These are phyloP conservation scores for Sinapis alba DNA, from an alignment of 441 rosid species.

Conservation along the genomic window DNA sequence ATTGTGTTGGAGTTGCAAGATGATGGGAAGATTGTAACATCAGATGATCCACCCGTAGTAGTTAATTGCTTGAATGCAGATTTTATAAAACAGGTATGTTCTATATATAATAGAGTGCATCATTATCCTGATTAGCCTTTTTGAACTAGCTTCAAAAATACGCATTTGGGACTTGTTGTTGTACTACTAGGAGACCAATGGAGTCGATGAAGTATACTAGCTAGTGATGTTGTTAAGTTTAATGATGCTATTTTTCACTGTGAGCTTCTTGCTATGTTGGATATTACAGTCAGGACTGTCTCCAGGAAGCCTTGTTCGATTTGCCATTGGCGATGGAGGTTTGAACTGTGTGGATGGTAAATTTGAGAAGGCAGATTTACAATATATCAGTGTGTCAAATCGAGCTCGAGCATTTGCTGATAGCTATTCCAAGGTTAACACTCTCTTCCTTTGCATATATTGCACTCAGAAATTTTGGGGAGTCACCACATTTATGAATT, in stretches of 20 bases:
- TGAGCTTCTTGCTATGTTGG: slow-evolving; percentile 22
- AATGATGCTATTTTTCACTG: slow-evolving; percentile 3
- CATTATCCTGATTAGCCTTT: background rate
- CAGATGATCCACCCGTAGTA: slow-evolving; percentile 82
- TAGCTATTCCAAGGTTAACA: slow-evolving; percentile 87
- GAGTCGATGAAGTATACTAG: background rate
- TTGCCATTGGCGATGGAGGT: slow-evolving; percentile 74
- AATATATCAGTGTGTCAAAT: slow-evolving; percentile 67
- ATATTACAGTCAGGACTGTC: slow-evolving; percentile 61
- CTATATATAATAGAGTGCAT: slow-evolving; percentile 2
- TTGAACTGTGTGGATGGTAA: slow-evolving; percentile 78
- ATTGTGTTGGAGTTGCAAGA: slow-evolving; percentile 88
- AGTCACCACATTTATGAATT: slow-evolving; percentile 5
- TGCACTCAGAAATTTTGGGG: background rate
- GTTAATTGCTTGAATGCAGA: slow-evolving; percentile 71
- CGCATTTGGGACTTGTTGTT: background rate
- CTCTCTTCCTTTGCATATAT: background rate
- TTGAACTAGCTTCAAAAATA: slow-evolving; percentile 1
- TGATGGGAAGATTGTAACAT: slow-evolving; percentile 74
- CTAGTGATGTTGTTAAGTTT: background rate
- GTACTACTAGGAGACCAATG: background rate
- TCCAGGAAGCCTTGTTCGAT: slow-evolving; percentile 69
- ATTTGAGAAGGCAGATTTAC: slow-evolving; percentile 79
- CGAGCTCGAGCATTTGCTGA: slow-evolving; percentile 90
- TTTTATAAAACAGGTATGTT: slow-evolving; percentile 64